Percentiles rank a stretch among this genome's conserved stretches.
These are phyloP conservation scores for Arthrobotrys conoides DNA, from an alignment of 2,329 filamentous ascomycete genomes.

Conservation along the genomic window DNA sequence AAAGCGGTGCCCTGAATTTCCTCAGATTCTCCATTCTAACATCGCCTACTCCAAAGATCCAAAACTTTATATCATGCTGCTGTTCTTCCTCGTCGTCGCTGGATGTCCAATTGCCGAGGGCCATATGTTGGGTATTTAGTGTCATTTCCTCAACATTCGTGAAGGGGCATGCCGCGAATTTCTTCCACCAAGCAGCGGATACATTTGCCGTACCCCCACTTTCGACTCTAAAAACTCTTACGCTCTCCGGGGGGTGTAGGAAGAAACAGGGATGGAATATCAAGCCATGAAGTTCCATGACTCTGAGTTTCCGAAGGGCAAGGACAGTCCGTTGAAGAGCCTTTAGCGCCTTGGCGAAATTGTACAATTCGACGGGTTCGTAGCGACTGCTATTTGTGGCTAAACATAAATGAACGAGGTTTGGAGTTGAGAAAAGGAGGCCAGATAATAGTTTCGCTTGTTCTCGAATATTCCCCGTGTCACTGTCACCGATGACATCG, in stretches of 20 bases:
- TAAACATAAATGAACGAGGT: conserved; percentile 12
- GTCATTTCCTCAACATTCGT: conserved; percentile 21
- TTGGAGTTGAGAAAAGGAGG: conserved; percentile 10
- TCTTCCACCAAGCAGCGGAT: conserved; percentile 23
- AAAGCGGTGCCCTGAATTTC: conserved; percentile 2
- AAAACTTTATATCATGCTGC: conserved; percentile 10
- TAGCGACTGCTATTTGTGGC: conserved; percentile 26
- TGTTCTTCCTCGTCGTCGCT: conserved; percentile 22
- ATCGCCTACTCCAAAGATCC: conserved; percentile 20
- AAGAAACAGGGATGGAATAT: conserved; percentile 28
- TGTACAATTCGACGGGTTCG: conserved; percentile 22
- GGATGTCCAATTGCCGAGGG: conserved; percentile 11
- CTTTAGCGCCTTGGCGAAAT: conserved; percentile 30
- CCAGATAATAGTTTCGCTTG: conserved; percentile 21
- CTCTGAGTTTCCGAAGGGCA: conserved; percentile 18
- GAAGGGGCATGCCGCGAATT: conserved; percentile 15
- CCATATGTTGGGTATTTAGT: conserved; percentile 15
- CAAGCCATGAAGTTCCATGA: conserved; percentile 15
- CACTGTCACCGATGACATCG: conserved; percentile 18
- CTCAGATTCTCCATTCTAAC: conserved; percentile 1
- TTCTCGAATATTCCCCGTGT: conserved; percentile 18
- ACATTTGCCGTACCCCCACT: conserved; percentile 12
- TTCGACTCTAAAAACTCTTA: conserved; percentile 2
- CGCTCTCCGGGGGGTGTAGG: conserved; percentile 9
- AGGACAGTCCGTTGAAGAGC: conserved; percentile 12